Percentiles rank a stretch among this genome's conserved stretches.
These are phyloP conservation scores for Lodderomyces orthopsilosis DNA, from an alignment of 1,139 yeast genomes.

Conservation along the genomic window DNA sequence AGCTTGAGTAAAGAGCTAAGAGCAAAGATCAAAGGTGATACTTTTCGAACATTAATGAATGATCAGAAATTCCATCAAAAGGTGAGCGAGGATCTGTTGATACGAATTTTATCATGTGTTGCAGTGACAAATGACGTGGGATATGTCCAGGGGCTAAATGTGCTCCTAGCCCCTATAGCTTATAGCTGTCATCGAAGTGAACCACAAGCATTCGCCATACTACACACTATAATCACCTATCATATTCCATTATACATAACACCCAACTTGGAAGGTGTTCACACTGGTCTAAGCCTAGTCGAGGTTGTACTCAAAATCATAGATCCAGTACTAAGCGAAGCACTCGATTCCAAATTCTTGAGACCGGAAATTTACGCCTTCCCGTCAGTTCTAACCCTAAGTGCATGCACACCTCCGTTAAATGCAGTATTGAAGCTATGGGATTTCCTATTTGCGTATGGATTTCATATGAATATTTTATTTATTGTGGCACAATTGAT, in stretches of 20 bases:
- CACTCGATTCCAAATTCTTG: slow-evolving; percentile 59
- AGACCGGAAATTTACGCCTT: slow-evolving; percentile 87
- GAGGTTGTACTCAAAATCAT: slow-evolving; percentile 69
- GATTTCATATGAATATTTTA: slow-evolving; percentile 81
- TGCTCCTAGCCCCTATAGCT: slow-evolving; percentile 79
- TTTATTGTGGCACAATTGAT: slow-evolving; percentile 84
- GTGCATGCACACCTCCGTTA: slow-evolving; percentile 89
- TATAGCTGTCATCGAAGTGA: slow-evolving; percentile 71
- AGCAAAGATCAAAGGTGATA: slow-evolving; percentile 78
- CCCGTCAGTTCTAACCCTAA: slow-evolving; percentile 80
- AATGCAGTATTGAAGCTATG: slow-evolving; percentile 73
- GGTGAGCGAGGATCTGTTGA: slow-evolving; percentile 67
- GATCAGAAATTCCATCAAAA: slow-evolving; percentile 63
- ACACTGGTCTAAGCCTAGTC: slow-evolving; percentile 67
- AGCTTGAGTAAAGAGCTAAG: slow-evolving; percentile 43
- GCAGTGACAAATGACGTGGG: slow-evolving; percentile 55
- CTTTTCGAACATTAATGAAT: slow-evolving; percentile 80
- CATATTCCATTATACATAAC: slow-evolving; percentile 78
- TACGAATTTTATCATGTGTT: slow-evolving; percentile 69
- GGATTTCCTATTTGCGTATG: slow-evolving; percentile 92
- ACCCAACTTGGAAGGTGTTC: slow-evolving; percentile 79
- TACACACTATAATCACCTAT: slow-evolving; percentile 53
- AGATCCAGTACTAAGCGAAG: slow-evolving; percentile 68
- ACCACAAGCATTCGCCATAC: slow-evolving; percentile 79
- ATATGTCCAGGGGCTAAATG: slow-evolving; percentile 92